Base-by-base conservation (phyloP, 345 rosid genomes). In the Turnera subulata region DNA sequence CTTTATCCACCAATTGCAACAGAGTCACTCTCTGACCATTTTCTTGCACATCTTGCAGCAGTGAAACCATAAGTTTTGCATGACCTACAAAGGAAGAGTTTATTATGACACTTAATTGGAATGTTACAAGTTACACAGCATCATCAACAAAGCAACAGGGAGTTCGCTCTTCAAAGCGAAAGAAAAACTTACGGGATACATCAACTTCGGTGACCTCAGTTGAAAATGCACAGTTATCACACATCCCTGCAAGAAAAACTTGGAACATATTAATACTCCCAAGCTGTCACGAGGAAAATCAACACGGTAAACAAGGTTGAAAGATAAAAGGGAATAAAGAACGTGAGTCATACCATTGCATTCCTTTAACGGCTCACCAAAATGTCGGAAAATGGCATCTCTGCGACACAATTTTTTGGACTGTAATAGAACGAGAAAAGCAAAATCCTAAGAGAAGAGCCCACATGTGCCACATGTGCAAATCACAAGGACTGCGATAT, bases 1-100 rank as follows among this genome's bases (percentile, higher is more conserved):
- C 58, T 79, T 82, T 92, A 65, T 92, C 98, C 46, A 86, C 85
- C 77, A 92, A 65, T 68, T 92, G 96, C 75, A 92, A 75, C 96
- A 84, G 66, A 10, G 98, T 92, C 71, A 73, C 51, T 73, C 95
- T 84, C 75, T 84, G 86, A 70, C 86, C 89, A 61, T 82, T 83
- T 25, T 79, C 82, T 62, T 69, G 83, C 71, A 63, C 65, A 62
- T 82, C 89, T 76, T 80, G 89, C 53, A 92, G 79, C 80, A 89
- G 64, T 11, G 95, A 86, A 65, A 92, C 73, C 62, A 92, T 62
- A 38, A 75, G 63, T 70, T 73, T 80, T 40, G 96, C 81, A 38
- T 76, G 75, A 58, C 74, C 98, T 92, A 84, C 61, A 61, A 69
- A 72, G 29, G 26, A 25, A 6, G 2, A 42, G 17, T 47, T n/a